Evolutionary conservation across 73 alveolate species (phyloP).

Genomic region (Tetrahymena elliotti): DNA sequence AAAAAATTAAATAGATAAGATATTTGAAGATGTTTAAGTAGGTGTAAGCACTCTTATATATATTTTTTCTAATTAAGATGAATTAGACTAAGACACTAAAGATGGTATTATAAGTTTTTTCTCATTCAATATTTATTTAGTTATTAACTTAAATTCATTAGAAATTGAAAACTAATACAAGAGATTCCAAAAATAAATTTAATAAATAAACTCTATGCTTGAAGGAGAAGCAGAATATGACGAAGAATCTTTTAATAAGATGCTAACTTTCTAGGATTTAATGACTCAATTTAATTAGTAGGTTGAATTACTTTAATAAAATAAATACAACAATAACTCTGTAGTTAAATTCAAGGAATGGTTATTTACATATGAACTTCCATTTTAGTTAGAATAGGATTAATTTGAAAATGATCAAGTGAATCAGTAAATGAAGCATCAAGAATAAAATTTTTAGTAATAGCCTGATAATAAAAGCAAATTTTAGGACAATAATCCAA

Average conservation of each 20-base stretch:
- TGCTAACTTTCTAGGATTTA: background rate
- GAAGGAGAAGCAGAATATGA: background rate
- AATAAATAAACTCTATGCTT: background rate
- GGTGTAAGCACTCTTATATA: background rate
- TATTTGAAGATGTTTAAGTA: background rate
- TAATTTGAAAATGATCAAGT: background rate
- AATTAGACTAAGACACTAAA: background rate
- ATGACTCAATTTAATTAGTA: background rate
- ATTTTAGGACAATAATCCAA: background rate
- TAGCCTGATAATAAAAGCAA: background rate
- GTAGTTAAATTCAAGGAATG: background rate
- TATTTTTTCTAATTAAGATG: background rate
- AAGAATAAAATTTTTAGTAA: background rate
- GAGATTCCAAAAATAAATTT: background rate
- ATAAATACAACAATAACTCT: background rate
- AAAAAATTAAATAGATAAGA: no score
- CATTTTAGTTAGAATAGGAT: background rate
- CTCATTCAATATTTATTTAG: background rate
- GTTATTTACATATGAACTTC: background rate
- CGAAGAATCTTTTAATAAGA: background rate
- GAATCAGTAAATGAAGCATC: background rate
- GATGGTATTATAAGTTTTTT: background rate
- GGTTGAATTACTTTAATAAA: background rate
- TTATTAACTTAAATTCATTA: background rate
- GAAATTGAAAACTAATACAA: background rate